Evolutionary conservation across 768 basidiomycete species (phyloP).

Genomic region (Pleurotus ostreatus): DNA sequence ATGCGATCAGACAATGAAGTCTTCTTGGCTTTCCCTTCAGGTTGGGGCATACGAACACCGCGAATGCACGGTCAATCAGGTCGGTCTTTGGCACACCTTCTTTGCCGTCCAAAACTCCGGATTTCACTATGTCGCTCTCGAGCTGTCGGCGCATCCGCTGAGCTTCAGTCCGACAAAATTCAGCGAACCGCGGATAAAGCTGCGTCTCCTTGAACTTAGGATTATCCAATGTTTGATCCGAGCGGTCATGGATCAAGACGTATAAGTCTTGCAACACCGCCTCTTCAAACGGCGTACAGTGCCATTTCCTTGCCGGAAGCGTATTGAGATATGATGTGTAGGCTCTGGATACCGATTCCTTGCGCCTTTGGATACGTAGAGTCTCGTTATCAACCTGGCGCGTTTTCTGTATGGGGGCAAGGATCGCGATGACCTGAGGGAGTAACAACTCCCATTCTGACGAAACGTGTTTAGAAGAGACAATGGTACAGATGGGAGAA

Average conservation of each 20-base stretch:
- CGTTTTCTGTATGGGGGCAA: neutral
- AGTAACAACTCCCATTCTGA: constrained; percentile 3
- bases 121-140: neutral
- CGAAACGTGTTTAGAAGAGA: neutral
- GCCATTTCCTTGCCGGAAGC: constrained; percentile 1
- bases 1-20: constrained; percentile 5
- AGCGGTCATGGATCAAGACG: constrained; percentile 1
- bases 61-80: constrained; percentile 1
- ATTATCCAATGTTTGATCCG: constrained; percentile 1
- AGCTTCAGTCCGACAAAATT: neutral
- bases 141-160: constrained; percentile 1
- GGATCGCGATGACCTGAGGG: constrained; percentile 1
- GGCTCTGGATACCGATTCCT: neutral
- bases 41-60: constrained; percentile 4
- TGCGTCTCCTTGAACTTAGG: constrained; percentile 1
- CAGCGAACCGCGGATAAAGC: neutral
- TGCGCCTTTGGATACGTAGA: neutral
- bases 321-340: constrained; percentile 4
- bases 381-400: neutral
- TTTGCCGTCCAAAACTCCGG: neutral
- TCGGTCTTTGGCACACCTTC: neutral
- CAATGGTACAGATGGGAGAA: neutral
- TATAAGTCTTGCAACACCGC: constrained; percentile 2
- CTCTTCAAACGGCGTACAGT: constrained; percentile 5
- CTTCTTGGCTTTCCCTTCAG: constrained; percentile 4